These are phyloP conservation scores for Coemansia furcata DNA, from an alignment of 192 early-diverging fungal species.

Conservation along the genomic window DNA sequence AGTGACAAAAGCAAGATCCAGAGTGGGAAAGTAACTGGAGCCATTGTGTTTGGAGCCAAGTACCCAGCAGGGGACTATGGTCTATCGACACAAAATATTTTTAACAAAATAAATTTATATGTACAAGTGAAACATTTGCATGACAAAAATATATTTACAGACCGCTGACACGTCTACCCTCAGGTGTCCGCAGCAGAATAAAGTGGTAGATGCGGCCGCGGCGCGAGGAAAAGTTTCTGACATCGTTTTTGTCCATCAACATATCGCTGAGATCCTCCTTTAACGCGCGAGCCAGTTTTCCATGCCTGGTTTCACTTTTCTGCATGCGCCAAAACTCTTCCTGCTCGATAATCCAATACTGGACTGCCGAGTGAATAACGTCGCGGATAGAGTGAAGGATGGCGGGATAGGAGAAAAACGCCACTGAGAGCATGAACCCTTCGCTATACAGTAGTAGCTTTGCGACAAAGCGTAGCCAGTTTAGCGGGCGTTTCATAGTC, in stretches of 20 bases:
- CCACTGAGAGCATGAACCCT: conserved; percentile 33
- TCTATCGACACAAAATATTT: too few species aligned
- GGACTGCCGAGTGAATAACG: conserved; percentile 31
- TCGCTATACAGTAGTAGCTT: conserved; percentile 29
- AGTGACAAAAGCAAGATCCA: too few species aligned
- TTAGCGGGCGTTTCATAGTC: conserved; percentile 12
- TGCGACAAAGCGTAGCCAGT: conserved; percentile 12
- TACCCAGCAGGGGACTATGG: too few species aligned
- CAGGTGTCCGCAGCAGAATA: conserved; percentile 29
- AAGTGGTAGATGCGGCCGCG: conserved; percentile 42
- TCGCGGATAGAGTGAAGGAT: conserved; percentile 46
- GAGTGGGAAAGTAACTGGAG: too few species aligned
- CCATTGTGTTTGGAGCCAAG: too few species aligned
- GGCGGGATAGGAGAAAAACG: conserved; percentile 47
- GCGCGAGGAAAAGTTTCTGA: conserved; percentile 30
- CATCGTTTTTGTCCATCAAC: conserved; percentile 23
- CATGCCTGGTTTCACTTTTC: conserved; percentile 7
- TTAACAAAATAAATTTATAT: too few species aligned
- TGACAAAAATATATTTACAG: not conserved
- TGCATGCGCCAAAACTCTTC: conserved; percentile 45
- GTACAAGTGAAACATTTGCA: too few species aligned
- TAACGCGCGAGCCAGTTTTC: not conserved
- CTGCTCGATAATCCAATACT: conserved; percentile 51
- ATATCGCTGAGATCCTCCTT: not conserved
- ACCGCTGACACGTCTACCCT: conserved; percentile 29